Conservation (phyloP, 805 yeast species). For the Candida palmyrensis region DNA sequence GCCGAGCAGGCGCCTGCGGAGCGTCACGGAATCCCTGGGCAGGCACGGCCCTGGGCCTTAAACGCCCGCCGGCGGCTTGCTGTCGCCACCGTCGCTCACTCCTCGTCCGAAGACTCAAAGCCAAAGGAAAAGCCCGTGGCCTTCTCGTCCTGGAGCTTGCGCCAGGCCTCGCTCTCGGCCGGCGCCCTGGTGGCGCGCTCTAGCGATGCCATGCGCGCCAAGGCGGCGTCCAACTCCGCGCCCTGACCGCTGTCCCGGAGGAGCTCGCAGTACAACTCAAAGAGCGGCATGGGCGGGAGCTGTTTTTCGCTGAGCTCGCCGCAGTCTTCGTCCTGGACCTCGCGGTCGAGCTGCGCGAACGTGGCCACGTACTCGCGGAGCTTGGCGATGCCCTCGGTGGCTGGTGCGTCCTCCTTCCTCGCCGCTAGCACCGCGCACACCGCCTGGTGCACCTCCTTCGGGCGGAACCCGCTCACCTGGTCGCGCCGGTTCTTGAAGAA, state of each 20-base stretch:
- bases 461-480: constrained; percentile 79
- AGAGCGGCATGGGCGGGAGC: constrained; percentile 51
- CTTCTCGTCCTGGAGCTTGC: constrained; percentile 21
- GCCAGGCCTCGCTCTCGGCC: constrained; percentile 52
- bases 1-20: neutral
- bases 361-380: constrained; percentile 22
- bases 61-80: no score
- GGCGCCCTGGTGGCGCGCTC: constrained; percentile 25
- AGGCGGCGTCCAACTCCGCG: constrained; percentile 25
- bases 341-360: constrained; percentile 19
- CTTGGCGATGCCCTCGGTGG: constrained; percentile 10
- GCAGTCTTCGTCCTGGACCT: constrained; percentile 53
- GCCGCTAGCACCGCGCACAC: constrained; percentile 19
- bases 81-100: no score
- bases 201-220: constrained; percentile 25
- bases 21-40: no score
- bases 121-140: constrained; percentile 23
- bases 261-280: constrained; percentile 52
- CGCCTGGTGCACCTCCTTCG: constrained; percentile 40
- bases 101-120: constrained; percentile 17
- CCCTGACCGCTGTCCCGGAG: constrained; percentile 36
- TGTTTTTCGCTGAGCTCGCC: constrained; percentile 43
- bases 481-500: constrained; percentile 63
- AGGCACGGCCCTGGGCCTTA: no score
- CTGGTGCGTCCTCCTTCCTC: constrained; percentile 4